Evolutionary conservation across 257 asterid species (phyloP), one percentile per base, ranked within the genome.

Genomic region (Perilla frutescens): DNA sequence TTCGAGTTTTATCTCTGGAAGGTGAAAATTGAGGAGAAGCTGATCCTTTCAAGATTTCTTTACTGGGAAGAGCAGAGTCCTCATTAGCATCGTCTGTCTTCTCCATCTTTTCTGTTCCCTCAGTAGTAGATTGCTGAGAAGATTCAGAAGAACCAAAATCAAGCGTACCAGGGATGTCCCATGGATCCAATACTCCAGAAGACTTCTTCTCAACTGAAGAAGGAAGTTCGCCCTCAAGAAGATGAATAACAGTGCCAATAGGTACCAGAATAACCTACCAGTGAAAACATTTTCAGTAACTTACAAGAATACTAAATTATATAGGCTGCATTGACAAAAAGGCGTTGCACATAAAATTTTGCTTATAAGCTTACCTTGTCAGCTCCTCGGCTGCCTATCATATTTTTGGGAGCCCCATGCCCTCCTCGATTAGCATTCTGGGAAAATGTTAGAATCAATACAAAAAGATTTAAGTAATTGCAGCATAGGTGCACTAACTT

Each of bases 351-450:
- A 51, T 62, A 26, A 65, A 64, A 59, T 71, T 47, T 14, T 61
- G 70, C 39, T 62, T 56, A 78, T 43, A 58, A 70, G 77, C 40
- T 34, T 29, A 94, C 98, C 98, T 89, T 92, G 84, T 95, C 90
- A 57, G 84, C 83, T 59, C 99, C 99, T 81, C 97, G 85, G 74
- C 90, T 87, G 80, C 99, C 98, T 68, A 89, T 87, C 96, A 86
- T 88, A 74, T 90, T 90, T 70, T 94, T 94, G 59, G 99, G 84
- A 68, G 90, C 79, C 13, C 99, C 99, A 62, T 90, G 82, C 61
- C 97, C 92, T 54, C 99, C 99, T 79, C 90, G 89, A 85, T 82
- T 94, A 59, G 96, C 96, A 81, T 92, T 91, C 98, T 94, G 84
- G 57, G 78, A 44, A 45, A 55, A 47, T 65, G 62, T 8, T 68